Conservation (phyloP, 441 rosid species). For the Corymbia citriodora region DNA sequence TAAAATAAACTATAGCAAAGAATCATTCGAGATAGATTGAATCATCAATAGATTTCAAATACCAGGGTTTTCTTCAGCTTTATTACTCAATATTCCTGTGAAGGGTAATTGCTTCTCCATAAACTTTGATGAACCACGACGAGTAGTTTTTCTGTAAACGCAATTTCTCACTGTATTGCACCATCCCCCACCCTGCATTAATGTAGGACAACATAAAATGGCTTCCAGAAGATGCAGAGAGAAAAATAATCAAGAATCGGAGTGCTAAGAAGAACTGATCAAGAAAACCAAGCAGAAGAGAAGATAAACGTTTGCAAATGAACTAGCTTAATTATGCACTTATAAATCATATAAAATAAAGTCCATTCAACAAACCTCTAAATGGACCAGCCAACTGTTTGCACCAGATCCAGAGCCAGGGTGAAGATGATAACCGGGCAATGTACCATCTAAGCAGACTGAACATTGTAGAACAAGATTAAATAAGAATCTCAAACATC, state of each 20-base stretch:
- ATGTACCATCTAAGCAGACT: constrained; percentile 73
- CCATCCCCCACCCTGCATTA: constrained; percentile 79
- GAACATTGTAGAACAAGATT: not conserved
- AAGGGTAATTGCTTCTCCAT: constrained; percentile 62
- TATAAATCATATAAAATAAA: not conserved
- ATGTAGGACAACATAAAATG: not conserved
- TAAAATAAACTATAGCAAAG: not conserved
- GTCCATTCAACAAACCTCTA: constrained; percentile 34
- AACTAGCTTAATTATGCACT: not conserved
- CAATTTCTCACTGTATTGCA: constrained; percentile 50
- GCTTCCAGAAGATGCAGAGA: not conserved
- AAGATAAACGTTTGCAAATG: not conserved
- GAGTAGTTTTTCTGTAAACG: constrained; percentile 59
- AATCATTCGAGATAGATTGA: not conserved
- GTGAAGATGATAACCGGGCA: constrained; percentile 68
- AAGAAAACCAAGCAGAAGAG: not conserved
- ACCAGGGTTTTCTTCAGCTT: constrained; percentile 63
- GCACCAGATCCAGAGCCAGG: constrained; percentile 54
- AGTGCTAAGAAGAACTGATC: not conserved
- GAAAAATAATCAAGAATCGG: not conserved
- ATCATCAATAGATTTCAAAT: not conserved
- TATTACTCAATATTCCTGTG: constrained; percentile 65
- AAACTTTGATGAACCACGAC: constrained; percentile 61
- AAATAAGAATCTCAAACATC: not conserved
- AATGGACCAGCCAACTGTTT: constrained; percentile 53